Base-by-base conservation (phyloP, 257 asterid species). In the Solanum pimpinellifolium region DNA sequence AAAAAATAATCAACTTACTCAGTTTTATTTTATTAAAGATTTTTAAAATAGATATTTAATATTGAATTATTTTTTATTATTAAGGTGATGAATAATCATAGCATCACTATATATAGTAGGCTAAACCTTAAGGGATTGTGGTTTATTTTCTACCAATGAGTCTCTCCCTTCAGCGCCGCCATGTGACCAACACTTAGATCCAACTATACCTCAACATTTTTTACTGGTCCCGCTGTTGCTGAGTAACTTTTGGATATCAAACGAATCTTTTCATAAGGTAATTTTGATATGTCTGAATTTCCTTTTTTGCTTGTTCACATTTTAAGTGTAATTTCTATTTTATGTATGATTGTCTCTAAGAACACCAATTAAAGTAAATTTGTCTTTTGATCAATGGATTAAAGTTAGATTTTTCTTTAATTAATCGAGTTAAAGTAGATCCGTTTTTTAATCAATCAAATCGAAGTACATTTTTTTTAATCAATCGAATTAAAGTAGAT, bases 401-500 rank as follows among this genome's bases (percentile, higher is more conserved):
- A 9, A 60, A 21, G 68, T 37, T 60, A 60, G 29, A 60, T 8
- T 59, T 59, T 21, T 60, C 25, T 60, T 60, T 60, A 20, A 23
- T 23, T 23, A 60, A 9, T 60, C 3, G 20, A 9, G 6, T 60
- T 60, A 9, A 9, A 21, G 29, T 60, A 60, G 7, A 21, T 20
- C 5, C 1, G 0, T 20, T 21, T 59, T 21, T 20, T 8, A 0
- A 59, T 59, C 13, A 59, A 59, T 59, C 68, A 2, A 59, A 2
- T 59, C 9, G 6, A 59, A 59, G 27, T 59, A 21, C 2, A 56
- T 56, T 18, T 8, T 56, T 52, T 16, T 16, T 52, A 16, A 56
- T 56, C 11, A 56, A 20, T 56, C 65, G 25, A 20, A 1, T 56
- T 52, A 18, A 56, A 56, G n/a, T 56, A 20, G 5, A 59, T 59